Evolutionary conservation across 2,329 filamentous ascomycete genomes (phyloP), one percentile per base, ranked within the genome.

Genomic region (Fusarium mangiferae): DNA sequence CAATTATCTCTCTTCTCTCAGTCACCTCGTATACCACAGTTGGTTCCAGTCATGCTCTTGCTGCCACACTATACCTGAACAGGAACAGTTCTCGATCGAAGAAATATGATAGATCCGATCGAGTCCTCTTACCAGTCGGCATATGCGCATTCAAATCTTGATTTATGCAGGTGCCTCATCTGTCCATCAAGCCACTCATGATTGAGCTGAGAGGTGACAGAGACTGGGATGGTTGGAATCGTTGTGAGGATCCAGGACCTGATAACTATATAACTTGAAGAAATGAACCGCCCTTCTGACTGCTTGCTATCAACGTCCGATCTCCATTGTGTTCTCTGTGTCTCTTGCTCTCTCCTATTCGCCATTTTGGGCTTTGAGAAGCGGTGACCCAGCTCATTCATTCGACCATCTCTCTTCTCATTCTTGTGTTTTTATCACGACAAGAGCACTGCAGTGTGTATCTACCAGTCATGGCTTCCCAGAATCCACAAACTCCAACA

Each of bases 291-390:
- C 26, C 14, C 17, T 26, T 15, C 22, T 30, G 11, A 24, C 26
- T 11, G 6, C 20, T 41, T 41, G 15, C 18, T 41, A 12, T 10
- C 17, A 11, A 33, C 2, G 17, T 24, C 22, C 8, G 18, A 22
- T 14, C 26, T 24, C 20, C n/a, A 35, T 46, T 35, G 7, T 20
- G 11, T 24, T 46, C 22, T 38, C 48, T 13, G 26, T 36, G 22
- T 38, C 46, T 15, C 30, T n/a, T 26, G 12, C 35, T 18, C 33
- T 45, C 20, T 28, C 33, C 48, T 20, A 30, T 46, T 45, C 28
- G 64, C 33, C 65, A 68, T 68, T 68, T 68, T 68, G 65, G 65
- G 63, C 55, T 26, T 62, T n/a, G 26, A 49, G 64, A 38, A 51
- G 26, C 52, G 30, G n/a, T 10, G 20, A 20, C 15, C 1, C 24